These are phyloP conservation scores for Cicer chorassanicum DNA, from an alignment of 306 rosid species.

Conservation along the genomic window DNA sequence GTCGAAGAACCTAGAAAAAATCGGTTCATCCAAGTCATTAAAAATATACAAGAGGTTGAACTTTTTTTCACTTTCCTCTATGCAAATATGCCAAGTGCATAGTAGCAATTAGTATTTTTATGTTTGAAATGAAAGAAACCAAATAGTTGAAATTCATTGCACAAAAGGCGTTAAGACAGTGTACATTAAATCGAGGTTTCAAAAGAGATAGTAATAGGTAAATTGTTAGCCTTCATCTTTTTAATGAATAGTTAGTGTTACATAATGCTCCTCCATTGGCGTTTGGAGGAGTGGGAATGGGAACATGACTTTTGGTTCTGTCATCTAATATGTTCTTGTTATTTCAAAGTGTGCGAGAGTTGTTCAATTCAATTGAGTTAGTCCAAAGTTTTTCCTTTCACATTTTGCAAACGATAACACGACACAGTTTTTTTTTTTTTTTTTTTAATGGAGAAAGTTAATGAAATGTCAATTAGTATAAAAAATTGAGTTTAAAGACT, in stretches of 20 bases:
- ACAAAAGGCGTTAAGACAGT: conserved; percentile 43
- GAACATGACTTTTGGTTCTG: background rate
- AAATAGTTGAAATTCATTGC: conserved; percentile 42
- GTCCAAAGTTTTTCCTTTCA: background rate
- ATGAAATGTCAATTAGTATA: too few species aligned
- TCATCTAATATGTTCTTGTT: background rate
- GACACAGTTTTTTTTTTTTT: background rate
- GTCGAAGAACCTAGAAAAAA: conserved; percentile 77
- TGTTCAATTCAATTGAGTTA: background rate
- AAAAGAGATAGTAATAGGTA: conserved; percentile 49
- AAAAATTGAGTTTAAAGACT: background rate
- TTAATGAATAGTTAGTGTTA: conserved; percentile 33
- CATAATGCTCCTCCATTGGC: conserved; percentile 32
- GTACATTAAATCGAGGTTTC: conserved; percentile 47
- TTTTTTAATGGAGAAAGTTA: too few species aligned
- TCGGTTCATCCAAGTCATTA: conserved; percentile 67
- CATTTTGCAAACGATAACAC: background rate
- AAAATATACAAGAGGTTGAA: conserved; percentile 72
- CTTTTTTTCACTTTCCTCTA: conserved; percentile 85
- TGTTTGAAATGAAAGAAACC: conserved; percentile 44
- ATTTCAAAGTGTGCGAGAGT: too few species aligned
- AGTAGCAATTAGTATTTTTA: conserved; percentile 42
- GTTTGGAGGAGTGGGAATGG: conserved; percentile 39
- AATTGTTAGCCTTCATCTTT: conserved; percentile 42
- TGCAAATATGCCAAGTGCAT: conserved; percentile 63